Percentiles rank a stretch among this genome's conserved stretches.
Conservation (phyloP, 2,329 filamentous ascomycete genomes). For the Diaporthe vaccinii region DNA sequence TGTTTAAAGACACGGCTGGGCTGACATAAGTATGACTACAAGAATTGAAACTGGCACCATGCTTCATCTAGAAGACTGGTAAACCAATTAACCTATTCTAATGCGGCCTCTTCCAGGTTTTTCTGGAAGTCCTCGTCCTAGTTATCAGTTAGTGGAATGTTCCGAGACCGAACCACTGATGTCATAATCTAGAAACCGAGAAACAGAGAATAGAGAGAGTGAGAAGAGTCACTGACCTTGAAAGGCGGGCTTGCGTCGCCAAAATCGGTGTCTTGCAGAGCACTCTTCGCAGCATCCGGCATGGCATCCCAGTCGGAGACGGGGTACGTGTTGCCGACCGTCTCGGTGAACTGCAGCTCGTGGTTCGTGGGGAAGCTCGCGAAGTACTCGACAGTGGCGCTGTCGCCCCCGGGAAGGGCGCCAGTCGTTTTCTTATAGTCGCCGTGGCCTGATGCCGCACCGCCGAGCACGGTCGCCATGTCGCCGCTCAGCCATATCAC, state of each 20-base stretch:
- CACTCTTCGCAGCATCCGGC: constrained; percentile 48
- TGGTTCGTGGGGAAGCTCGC: constrained; percentile 52
- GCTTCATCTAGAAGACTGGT: background rate
- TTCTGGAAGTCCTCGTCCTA: constrained; percentile 20
- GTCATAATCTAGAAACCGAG: no score
- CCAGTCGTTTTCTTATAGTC: constrained; percentile 47
- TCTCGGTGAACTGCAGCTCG: constrained; percentile 52
- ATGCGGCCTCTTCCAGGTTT: constrained; percentile 17
- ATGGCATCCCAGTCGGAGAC: constrained; percentile 58
- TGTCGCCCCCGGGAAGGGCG: constrained; percentile 43
- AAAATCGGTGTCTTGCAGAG: constrained; percentile 53
- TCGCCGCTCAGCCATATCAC: constrained; percentile 50
- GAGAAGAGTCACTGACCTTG: constrained; percentile 42
- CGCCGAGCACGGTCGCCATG: constrained; percentile 49
- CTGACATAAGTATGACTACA: background rate
- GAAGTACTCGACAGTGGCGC: constrained; percentile 51
- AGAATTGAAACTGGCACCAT: background rate
- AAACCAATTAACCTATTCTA: constrained; percentile 17
- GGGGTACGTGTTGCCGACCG: constrained; percentile 51
- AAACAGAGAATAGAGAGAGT: background rate
- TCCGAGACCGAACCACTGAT: background rate
- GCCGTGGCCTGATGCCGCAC: constrained; percentile 53
- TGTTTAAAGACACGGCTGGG: background rate
- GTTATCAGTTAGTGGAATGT: background rate
- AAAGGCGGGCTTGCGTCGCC: constrained; percentile 57